Evolutionary conservation across 2,329 filamentous ascomycete species (phyloP).

Genomic region (Ascochyta lentis): DNA sequence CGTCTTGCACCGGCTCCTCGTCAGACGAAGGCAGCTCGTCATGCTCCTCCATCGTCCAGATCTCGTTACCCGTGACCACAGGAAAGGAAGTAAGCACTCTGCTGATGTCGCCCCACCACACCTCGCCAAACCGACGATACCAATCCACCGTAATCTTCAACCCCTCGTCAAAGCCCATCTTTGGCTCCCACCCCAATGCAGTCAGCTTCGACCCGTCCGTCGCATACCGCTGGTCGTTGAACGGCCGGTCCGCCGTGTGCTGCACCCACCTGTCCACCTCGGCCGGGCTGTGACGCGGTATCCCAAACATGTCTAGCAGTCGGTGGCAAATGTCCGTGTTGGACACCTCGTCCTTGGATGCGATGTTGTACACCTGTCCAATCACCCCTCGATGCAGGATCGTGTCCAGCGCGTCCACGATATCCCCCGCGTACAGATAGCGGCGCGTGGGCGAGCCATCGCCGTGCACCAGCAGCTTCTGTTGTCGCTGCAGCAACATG

Average conservation of each 20-base stretch:
- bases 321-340: conserved; percentile 73
- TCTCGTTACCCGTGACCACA: conserved; percentile 48
- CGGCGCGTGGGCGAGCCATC: conserved; percentile 76
- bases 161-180: conserved; percentile 46
- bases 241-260: conserved; percentile 78
- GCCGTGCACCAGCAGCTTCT: conserved; percentile 76
- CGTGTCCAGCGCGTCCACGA: conserved; percentile 81
- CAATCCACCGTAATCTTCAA: conserved; percentile 48
- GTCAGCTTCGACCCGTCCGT: conserved; percentile 49
- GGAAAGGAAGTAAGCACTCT: conserved; percentile 50
- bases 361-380: conserved; percentile 83
- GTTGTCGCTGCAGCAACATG: conserved; percentile 70
- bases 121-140: conserved; percentile 49
- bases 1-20: conserved; percentile 26
- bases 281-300: conserved; percentile 48
- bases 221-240: conserved; percentile 50
- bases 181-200: conserved; percentile 47
- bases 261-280: conserved; percentile 71
- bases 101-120: conserved; percentile 52
- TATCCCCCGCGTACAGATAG: conserved; percentile 81
- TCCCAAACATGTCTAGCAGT: conserved; percentile 68
- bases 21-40: conserved; percentile 45
- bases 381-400: conserved; percentile 78
- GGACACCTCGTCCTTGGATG: conserved; percentile 77
- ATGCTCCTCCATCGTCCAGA: conserved; percentile 50